Conservation (phyloP, 202 grass and related monocot species). For the Saccharum hybrid region DNA sequence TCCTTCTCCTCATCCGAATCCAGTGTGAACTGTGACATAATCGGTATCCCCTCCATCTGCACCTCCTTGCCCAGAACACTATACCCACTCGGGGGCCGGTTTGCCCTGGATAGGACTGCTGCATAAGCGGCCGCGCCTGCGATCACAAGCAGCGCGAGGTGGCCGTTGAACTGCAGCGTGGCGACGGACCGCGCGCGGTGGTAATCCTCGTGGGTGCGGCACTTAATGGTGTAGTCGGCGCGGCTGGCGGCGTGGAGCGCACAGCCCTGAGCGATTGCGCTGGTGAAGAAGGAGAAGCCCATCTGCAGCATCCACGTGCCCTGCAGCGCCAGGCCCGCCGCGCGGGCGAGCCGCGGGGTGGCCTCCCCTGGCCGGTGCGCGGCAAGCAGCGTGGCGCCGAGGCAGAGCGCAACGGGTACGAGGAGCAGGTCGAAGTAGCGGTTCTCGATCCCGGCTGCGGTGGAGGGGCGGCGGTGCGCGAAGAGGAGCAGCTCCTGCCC, state of each 20-base stretch:
- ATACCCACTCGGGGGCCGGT: slow-evolving; percentile 47
- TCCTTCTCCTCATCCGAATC: slow-evolving; percentile 88
- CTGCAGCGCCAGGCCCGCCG: slow-evolving; percentile 79
- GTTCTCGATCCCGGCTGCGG: slow-evolving; percentile 86
- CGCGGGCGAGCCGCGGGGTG: slow-evolving; percentile 59
- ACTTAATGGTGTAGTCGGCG: slow-evolving; percentile 89
- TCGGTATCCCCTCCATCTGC: slow-evolving; percentile 64
- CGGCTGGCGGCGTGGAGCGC: slow-evolving; percentile 58
- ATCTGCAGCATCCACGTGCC: slow-evolving; percentile 99
- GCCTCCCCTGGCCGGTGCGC: slow-evolving; percentile 52
- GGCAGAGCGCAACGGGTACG: slow-evolving; percentile 73
- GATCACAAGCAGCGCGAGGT: slow-evolving; percentile 80
- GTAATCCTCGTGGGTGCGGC: slow-evolving; percentile 88
- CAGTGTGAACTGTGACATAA: slow-evolving; percentile 64
- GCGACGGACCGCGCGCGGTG: slow-evolving; percentile 88
- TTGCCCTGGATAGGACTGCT: slow-evolving; percentile 33
- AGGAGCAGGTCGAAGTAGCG: slow-evolving; percentile 94
- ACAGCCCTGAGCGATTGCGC: slow-evolving; percentile 69
- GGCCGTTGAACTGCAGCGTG: slow-evolving; percentile 94
- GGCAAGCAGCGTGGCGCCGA: slow-evolving; percentile 63
- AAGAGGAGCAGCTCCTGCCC: slow-evolving; percentile 76
- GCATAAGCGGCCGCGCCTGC: slow-evolving; percentile 48
- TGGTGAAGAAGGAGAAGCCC: slow-evolving; percentile 95
- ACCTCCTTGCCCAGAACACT: slow-evolving; percentile 76
- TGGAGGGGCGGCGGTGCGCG: slow-evolving; percentile 66